Conservation (phyloP, 2,329 filamentous ascomycete species). For the Byssothecium circinans region DNA sequence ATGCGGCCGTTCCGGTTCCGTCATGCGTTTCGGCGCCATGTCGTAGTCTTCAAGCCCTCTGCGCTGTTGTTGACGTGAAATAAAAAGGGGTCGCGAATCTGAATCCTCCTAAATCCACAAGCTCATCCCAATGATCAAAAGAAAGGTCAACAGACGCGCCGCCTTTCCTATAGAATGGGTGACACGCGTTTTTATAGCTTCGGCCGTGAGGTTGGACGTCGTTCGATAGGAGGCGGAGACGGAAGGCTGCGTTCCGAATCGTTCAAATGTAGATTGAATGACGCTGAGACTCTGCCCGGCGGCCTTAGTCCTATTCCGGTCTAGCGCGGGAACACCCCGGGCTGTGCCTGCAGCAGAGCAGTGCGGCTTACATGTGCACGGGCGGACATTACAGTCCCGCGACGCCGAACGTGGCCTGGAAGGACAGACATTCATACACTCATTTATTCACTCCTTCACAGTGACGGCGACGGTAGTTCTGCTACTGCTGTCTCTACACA, state of each 20-base stretch:
- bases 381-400: too few species aligned
- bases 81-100: not conserved
- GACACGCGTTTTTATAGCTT: not conserved
- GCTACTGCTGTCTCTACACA: too few species aligned
- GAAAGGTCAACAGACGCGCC: not conserved
- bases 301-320: not conserved
- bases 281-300: not conserved
- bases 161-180: not conserved
- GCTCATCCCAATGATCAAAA: not conserved
- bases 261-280: not conserved
- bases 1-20: slow-evolving; percentile 33
- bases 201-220: not conserved
- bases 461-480: too few species aligned
- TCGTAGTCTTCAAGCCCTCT: not conserved
- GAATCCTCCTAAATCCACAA: too few species aligned
- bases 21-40: slow-evolving; percentile 35
- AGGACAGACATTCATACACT: not conserved
- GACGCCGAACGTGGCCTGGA: not conserved
- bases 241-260: not conserved
- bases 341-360: too few species aligned
- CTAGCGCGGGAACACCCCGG: not conserved
- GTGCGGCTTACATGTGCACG: too few species aligned
- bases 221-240: not conserved
- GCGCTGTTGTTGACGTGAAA: not conserved
- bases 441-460: not conserved